A percentile compares a stretch with the other conserved stretches of the same genome.
Conservation (phyloP, 306 rosid species). For the Rosa rugosa region DNA sequence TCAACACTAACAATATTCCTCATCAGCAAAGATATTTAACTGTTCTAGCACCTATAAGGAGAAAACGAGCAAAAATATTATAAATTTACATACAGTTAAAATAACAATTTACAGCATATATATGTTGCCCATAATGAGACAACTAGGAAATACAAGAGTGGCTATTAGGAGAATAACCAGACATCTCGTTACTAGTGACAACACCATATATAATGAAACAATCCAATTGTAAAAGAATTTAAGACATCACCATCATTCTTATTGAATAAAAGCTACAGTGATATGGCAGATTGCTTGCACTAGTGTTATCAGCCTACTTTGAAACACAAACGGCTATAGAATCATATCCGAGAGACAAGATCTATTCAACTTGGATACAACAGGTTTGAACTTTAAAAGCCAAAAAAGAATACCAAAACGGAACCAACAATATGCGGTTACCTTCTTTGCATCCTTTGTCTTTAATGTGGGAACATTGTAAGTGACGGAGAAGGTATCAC, state of each 20-base stretch:
- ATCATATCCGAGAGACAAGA: background rate
- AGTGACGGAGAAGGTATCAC: constrained; percentile 72
- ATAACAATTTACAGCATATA: background rate
- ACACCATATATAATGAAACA: background rate
- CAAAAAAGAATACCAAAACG: constrained; percentile 11
- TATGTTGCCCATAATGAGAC: background rate
- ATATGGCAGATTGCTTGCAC: background rate
- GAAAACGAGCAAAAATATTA: constrained; percentile 18
- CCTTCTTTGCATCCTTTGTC: constrained; percentile 76
- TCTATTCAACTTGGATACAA: background rate
- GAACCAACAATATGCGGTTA: constrained; percentile 30
- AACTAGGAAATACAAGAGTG: background rate
- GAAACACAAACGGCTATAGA: no score
- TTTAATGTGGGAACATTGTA: constrained; percentile 77
- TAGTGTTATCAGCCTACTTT: background rate
- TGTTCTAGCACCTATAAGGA: constrained; percentile 68
- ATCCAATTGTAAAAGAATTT: background rate
- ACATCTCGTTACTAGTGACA: background rate
- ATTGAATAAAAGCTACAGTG: background rate
- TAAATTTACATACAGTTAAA: background rate
- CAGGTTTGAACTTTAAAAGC: background rate
- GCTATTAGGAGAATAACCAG: background rate
- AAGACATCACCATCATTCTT: background rate
- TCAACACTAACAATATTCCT: background rate
- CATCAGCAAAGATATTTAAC: constrained; percentile 75